phyloP scores from a whole-genome alignment of 371 early-diverging fungal species.

The Furculomyces boomerangus region DNA sequence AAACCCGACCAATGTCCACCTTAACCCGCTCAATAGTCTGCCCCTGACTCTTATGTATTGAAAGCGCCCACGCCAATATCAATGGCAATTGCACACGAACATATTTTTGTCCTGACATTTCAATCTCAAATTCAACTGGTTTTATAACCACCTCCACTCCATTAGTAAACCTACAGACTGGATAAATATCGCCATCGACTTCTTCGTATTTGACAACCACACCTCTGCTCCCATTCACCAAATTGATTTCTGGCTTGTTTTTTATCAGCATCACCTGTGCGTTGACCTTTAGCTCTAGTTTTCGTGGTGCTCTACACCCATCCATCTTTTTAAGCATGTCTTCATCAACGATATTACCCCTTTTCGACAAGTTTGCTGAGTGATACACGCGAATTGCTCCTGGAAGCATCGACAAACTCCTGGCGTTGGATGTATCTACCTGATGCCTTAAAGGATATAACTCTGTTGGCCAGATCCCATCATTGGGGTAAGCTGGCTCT shows the following conservation, averaged over 20 bases:
- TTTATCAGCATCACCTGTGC: conserved; percentile 82
- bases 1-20: conserved; percentile 55
- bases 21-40: conserved; percentile 67
- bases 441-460: conserved; percentile 53
- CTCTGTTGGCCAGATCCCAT: conserved; percentile 54
- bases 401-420: conserved; percentile 28
- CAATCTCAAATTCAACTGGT: conserved; percentile 38
- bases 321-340: conserved; percentile 21
- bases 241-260: conserved; percentile 35
- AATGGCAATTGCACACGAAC: conserved; percentile 28
- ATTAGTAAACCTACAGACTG: conserved; percentile 36
- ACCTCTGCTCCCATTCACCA: conserved; percentile 80
- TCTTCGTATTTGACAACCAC: conserved; percentile 37
- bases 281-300: conserved; percentile 41
- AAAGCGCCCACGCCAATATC: conserved; percentile 37
- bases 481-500: conserved; percentile 24
- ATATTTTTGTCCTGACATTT: conserved; percentile 18
- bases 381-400: conserved; percentile 18
- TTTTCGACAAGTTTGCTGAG: neutral
- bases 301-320: conserved; percentile 29
- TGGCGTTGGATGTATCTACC: conserved; percentile 48
- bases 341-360: conserved; percentile 17
- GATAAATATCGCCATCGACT: conserved; percentile 22
- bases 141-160: conserved; percentile 29
- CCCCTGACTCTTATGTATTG: conserved; percentile 83